phyloP scores from a whole-genome alignment of 2,329 filamentous ascomycete species.

The Pleoardoris graminearum region DNA sequence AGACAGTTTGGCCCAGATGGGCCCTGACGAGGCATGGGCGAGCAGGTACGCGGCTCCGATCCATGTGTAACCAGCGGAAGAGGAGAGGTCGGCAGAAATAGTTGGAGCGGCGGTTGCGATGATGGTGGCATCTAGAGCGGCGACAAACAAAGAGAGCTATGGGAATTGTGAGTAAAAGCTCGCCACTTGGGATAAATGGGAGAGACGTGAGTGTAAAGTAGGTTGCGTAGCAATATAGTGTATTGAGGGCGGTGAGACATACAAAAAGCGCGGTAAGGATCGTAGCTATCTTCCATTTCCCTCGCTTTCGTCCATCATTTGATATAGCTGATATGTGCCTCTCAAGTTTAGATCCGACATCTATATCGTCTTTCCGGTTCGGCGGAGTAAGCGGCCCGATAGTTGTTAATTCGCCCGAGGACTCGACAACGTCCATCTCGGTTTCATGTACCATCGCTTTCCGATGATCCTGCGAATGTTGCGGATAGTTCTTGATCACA shows the following conservation, averaged over 20 bases:
- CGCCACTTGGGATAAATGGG: not conserved
- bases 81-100: constrained; percentile 65
- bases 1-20: constrained; percentile 69
- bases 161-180: not conserved
- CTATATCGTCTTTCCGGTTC: not conserved
- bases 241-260: constrained; percentile 15
- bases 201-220: not conserved
- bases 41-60: constrained; percentile 75
- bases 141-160: constrained; percentile 47
- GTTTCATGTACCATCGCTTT: constrained; percentile 21
- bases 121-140: constrained; percentile 58
- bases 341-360: constrained; percentile 6
- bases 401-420: not conserved
- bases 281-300: constrained; percentile 30
- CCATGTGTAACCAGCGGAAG: constrained; percentile 74
- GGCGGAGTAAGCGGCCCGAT: not conserved
- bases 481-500: too few relatives aligned
- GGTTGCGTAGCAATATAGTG: too few relatives aligned
- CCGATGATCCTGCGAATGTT: too few relatives aligned
- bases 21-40: constrained; percentile 66
- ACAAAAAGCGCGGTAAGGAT: constrained; percentile 41
- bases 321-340: constrained; percentile 7
- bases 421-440: constrained; percentile 15
- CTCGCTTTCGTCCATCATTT: constrained; percentile 22
- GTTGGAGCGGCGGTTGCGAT: constrained; percentile 68